Evolutionary conservation across 2,329 filamentous ascomycete genomes (phyloP), one percentile per base, ranked within the genome.

Genomic region (Emmonsia crescens): DNA sequence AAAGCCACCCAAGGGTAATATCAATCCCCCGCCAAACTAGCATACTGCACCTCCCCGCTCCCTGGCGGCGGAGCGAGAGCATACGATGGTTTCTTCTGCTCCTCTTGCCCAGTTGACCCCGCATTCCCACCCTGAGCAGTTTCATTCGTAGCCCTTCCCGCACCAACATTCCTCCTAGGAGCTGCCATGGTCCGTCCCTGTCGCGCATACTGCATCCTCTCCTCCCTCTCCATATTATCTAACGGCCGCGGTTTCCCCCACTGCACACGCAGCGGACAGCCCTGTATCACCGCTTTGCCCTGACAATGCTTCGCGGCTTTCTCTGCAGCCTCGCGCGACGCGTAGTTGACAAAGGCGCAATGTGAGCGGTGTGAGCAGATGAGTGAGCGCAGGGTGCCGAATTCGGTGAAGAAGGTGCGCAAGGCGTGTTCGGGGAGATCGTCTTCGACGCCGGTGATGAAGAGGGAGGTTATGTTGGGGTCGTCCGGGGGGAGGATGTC

Each of bases 281-380:
- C 94, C 42, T 91, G 87, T 68, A 99, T 89, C 6, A 97, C 85
- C 0, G 91, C 91, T 64, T 88, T 89, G 5, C 95, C 94, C 73
- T 96, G 88, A 68, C 91, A 93, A 24, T 89, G 85, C 40, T 85
- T 85, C 0, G 94, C 90, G 0, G 95, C 95, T 62, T 83, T 86
- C 76, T 99, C 94, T 0, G 95, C 94, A 0, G 84, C 88, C 64
- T 90, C 85, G 62, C 94, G 84, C 2, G 88, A 89, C 68, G 91
- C 86, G 73, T 91, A 99, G 77, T 99, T 99, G 76, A 99, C 81
- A 72, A 97, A 99, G 1, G 94, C 94, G 74, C 92, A 97, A 72
- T 97, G 94, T 19, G 93, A 93, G 79, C 96, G 91, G 77, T 99
- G 94, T 6, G 92, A 96, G 75, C 94, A 97, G 44, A 99, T 88